Conservation (phyloP, 306 rosid species). For the Casuarina cunninghamiana region DNA sequence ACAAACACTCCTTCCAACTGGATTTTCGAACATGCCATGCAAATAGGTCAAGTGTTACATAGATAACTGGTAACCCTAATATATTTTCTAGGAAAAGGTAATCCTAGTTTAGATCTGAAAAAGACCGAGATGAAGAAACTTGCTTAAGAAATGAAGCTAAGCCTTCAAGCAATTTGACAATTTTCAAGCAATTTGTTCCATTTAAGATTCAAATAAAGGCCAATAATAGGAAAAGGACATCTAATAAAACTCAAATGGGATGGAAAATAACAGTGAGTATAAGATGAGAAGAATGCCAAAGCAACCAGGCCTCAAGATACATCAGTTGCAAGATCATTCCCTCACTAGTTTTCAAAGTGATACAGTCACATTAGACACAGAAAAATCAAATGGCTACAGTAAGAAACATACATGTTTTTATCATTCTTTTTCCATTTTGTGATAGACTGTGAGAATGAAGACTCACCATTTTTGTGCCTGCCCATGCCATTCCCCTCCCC, state of each 20-base stretch:
- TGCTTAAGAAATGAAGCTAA: neutral
- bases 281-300: neutral
- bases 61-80: neutral
- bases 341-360: neutral
- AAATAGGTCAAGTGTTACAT: neutral
- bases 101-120: neutral
- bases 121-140: neutral
- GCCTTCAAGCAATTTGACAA: neutral
- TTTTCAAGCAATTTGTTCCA: neutral
- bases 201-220: neutral
- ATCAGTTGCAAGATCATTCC: neutral
- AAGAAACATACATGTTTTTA: neutral
- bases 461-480: slow-evolving; percentile 94
- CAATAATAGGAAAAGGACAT: neutral
- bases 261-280: neutral
- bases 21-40: neutral
- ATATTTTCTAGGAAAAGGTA: neutral
- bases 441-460: slow-evolving; percentile 4
- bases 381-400: neutral
- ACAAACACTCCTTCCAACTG: neutral
- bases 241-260: neutral
- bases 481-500: slow-evolving; percentile 99
- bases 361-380: neutral
- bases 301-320: slow-evolving; percentile 6
- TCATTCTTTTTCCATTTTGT: neutral